Evolutionary conservation across 768 basidiomycete genomes (phyloP), one percentile per base, ranked within the genome.

Genomic region (Kwoniella heveanensis): DNA sequence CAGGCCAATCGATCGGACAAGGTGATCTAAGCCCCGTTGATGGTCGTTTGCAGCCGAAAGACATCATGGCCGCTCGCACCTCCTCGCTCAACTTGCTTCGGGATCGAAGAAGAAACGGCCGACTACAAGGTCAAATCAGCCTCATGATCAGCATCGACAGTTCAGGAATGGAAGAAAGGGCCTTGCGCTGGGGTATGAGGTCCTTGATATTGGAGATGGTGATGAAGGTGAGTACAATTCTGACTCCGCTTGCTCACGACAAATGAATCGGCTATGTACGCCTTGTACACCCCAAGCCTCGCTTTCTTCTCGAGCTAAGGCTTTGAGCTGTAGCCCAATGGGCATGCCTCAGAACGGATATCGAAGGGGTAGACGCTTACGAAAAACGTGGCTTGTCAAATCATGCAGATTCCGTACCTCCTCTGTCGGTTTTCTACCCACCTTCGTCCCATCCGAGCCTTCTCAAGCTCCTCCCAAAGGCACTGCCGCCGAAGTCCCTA

Each of bases 121-220:
- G 8, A 49, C 32, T 22, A 58, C n/a, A n/a, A n/a, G 49, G 26
- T 44, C 39, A 19, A 44, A 44, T 17, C 39, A 44, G 15, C 39
- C 39, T 44, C 39, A 44, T 44, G 39, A 44, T 19, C 48, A 49
- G 48, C 9, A 9, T 49, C 48, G 48, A 19, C 22, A 49, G 21
- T 36, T 26, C 7, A 47, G 50, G 52, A 63, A 50, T 48, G 46
- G 52, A 50, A 83, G 84, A 59, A 82, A 83, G 8, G 91, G 93
- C 71, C 89, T 94, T 80, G 91, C 92, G 0, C 78, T 97, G 68
- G 92, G 93, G 39, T 98, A 94, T 76, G 90, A 94, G 70, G 95
- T 91, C 85, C 85, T 90, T 2, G 90, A 96, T 74, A 86, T 96
- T 26, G 83, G 88, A 55, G 94, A 96, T 26, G 92, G 87, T 3